Conservation (phyloP, 1,139 yeast species). For the Hansenula sp. region DNA sequence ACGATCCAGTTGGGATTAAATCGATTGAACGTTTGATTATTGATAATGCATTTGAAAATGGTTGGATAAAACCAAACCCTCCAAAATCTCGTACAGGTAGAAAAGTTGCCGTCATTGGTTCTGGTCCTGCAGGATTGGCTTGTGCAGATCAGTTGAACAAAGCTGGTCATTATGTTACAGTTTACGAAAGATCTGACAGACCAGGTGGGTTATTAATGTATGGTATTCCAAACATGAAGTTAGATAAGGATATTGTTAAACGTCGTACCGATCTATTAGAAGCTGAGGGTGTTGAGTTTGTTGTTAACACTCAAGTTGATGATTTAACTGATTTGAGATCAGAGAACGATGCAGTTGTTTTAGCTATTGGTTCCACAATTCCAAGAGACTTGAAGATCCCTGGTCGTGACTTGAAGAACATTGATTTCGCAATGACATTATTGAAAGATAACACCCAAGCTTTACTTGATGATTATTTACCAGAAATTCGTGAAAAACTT, state of each 20-base stretch:
- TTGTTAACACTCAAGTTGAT: slow-evolving; percentile 77
- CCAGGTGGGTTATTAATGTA: slow-evolving; percentile 98
- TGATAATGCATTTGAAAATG: slow-evolving; percentile 94
- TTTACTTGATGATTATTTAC: slow-evolving; percentile 75
- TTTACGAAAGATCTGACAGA: slow-evolving; percentile 91
- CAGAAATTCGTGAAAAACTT: slow-evolving; percentile 65
- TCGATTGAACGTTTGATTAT: slow-evolving; percentile 95
- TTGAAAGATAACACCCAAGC: slow-evolving; percentile 89
- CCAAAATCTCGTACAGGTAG: slow-evolving; percentile 82
- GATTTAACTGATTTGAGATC: slow-evolving; percentile 69
- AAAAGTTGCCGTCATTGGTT: slow-evolving; percentile 83
- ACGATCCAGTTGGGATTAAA: slow-evolving; percentile 95
- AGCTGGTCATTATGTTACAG: slow-evolving; percentile 91
- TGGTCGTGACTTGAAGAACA: slow-evolving; percentile 86
- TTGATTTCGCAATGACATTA: slow-evolving; percentile 92
- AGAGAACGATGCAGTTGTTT: slow-evolving; percentile 74
- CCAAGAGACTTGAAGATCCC: slow-evolving; percentile 94
- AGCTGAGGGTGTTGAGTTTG: slow-evolving; percentile 85
- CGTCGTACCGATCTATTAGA: slow-evolving; percentile 88
- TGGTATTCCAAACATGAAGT: slow-evolving; percentile 99
- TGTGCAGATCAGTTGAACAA: slow-evolving; percentile 95
- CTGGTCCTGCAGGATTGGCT: slow-evolving; percentile 97
- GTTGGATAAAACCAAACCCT: slow-evolving; percentile 88
- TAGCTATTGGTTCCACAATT: slow-evolving; percentile 95
- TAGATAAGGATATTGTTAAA: slow-evolving; percentile 88